A percentile compares a stretch with the other conserved stretches of the same genome.
These are phyloP conservation scores for Nannochloropsis gaditana DNA, from an alignment of 108 stramenopile genomes.

Conservation along the genomic window DNA sequence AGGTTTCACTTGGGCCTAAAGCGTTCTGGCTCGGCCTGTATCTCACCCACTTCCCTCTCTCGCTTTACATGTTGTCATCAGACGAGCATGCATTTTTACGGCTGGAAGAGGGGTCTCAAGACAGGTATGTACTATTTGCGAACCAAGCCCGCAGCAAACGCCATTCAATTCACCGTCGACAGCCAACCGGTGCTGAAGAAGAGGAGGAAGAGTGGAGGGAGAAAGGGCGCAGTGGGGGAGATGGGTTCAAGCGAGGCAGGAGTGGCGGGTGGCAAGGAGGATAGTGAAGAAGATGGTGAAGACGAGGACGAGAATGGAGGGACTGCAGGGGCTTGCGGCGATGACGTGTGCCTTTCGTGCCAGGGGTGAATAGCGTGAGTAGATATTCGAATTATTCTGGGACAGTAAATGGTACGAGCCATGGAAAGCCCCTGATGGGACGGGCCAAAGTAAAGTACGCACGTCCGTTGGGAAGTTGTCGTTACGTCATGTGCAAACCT, in stretches of 20 bases:
- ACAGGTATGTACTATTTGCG: constrained; percentile 93
- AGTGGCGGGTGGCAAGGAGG: background rate
- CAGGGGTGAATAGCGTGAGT: background rate
- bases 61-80: background rate
- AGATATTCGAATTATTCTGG: too few relatives aligned
- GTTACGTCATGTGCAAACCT: too few relatives aligned
- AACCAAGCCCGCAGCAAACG: constrained; percentile 46
- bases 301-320: background rate
- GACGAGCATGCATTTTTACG: constrained; percentile 96
- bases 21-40: too few relatives aligned
- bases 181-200: background rate
- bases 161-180: constrained; percentile 95
- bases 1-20: too few relatives aligned
- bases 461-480: too few relatives aligned
- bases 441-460: too few relatives aligned
- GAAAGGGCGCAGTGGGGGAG: constrained; percentile 21
- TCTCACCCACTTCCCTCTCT: too few relatives aligned
- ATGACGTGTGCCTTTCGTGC: background rate
- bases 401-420: too few relatives aligned
- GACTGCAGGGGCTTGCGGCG: background rate
- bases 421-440: too few relatives aligned
- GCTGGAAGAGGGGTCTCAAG: constrained; percentile 97
- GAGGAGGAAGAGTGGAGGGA: background rate
- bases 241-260: background rate
- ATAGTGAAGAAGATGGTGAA: background rate